These are phyloP conservation scores for Wickerhamomyces queroliae DNA, from an alignment of 805 yeast species.

Conservation along the genomic window DNA sequence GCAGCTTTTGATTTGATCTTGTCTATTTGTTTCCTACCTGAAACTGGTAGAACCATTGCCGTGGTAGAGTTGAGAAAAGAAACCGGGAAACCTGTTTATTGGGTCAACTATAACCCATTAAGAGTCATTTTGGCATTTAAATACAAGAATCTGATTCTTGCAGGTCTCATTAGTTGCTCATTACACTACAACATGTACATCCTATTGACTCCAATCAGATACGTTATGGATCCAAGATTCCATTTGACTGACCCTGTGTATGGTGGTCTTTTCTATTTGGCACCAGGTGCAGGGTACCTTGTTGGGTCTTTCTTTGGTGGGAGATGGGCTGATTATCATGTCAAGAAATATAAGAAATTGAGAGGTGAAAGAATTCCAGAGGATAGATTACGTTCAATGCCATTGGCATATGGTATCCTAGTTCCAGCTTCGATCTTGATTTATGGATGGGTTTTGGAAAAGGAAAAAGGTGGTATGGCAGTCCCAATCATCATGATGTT, in stretches of 20 bases:
- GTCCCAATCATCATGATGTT: slow-evolving; percentile 47
- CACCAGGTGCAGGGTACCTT: slow-evolving; percentile 53
- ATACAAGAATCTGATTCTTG: slow-evolving; percentile 37
- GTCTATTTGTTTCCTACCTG: slow-evolving; percentile 37
- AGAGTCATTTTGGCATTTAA: slow-evolving; percentile 36
- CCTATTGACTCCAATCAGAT: slow-evolving; percentile 48
- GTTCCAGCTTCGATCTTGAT: slow-evolving; percentile 40
- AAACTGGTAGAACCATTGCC: slow-evolving; percentile 33
- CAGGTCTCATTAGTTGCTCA: slow-evolving; percentile 35
- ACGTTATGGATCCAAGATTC: slow-evolving; percentile 52
- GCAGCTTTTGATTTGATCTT: slow-evolving; percentile 30
- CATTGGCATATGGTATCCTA: slow-evolving; percentile 34
- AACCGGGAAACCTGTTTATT: slow-evolving; percentile 32
- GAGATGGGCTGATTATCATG: slow-evolving; percentile 42
- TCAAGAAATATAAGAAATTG: slow-evolving; percentile 34
- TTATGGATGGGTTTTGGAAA: slow-evolving; percentile 49
- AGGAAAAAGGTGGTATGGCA: slow-evolving; percentile 48
- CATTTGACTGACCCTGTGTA: slow-evolving; percentile 39
- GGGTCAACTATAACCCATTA: slow-evolving; percentile 40
- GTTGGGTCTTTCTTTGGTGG: slow-evolving; percentile 49
- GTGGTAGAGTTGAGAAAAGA: slow-evolving; percentile 22
- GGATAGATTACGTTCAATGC: slow-evolving; percentile 40
- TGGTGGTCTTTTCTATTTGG: slow-evolving; percentile 47
- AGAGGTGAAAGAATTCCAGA: slow-evolving; percentile 42
- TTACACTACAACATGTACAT: slow-evolving; percentile 45